Base-by-base conservation (phyloP, 208 protist species). In the Trypanosoma cruzi region DNA sequence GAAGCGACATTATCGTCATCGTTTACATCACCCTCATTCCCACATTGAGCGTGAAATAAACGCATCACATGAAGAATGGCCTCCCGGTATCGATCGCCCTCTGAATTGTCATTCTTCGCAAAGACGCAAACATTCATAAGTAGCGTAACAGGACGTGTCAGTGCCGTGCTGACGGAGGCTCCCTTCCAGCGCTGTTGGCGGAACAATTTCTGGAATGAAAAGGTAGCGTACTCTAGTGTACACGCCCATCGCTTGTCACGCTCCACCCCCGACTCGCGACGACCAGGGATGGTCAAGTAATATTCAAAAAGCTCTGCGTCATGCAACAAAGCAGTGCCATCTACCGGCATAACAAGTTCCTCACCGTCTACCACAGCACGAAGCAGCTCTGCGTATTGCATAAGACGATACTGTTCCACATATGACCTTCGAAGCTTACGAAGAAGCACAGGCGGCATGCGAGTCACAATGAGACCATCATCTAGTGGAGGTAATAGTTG, bases 121-220 rank as follows among this genome's bases (percentile, higher is more conserved):
- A 87, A 94, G 52, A 92, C 72, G 46, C 82, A 89, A 24, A 90
- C 86, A 56, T 94, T 92, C 77, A 90, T 81, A 11, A 89, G 50
- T 26, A 80, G 61, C 7, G 64, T 31, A 49, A 62, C 77, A 29
- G 72, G 76, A 44, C 60, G 58, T 50, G 62, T 34, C 57, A 86
- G 16, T 16, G 42, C 34, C 64, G 46, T 44, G 61, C 24, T 49
- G 48, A 75, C 42, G 70, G 16, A 10, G 48, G n/a, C 44, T 29
- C 55, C 29, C 18, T 57, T 26, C 63, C 64, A 80, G n/a, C 40
- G 29, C 11, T 49, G 58, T 40, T 64, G 71, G 28, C 73, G 72
- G 22, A 84, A 65, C 18, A 84, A 61, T 49, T 64, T 72, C 14
- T 42, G 40, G 48, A 84, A 71, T 0, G 79, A 53, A 75, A 90